Percentiles rank a stretch among this genome's conserved stretches.
These are phyloP conservation scores for Iris macrosiphon DNA, from an alignment of 106 monocot genomes.

Conservation along the genomic window DNA sequence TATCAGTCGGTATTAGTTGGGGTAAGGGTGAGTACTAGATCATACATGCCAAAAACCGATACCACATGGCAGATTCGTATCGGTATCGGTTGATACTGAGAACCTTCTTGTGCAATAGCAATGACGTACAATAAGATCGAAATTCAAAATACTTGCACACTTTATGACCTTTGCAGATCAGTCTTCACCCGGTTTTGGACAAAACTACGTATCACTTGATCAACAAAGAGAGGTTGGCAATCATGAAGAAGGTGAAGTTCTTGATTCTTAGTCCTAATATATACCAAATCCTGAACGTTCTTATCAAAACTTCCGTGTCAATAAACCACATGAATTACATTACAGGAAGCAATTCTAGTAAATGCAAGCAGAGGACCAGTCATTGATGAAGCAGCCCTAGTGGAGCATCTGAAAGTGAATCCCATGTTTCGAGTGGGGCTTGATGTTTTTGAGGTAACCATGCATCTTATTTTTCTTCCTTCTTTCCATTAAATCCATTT, in stretches of 20 bases:
- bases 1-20: too few relatives aligned
- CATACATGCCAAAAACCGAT: too few relatives aligned
- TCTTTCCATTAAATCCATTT: not conserved
- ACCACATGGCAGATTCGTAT: too few relatives aligned
- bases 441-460: slow-evolving; percentile 92
- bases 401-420: slow-evolving; percentile 91
- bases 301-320: not conserved
- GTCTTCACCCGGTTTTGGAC: slow-evolving; percentile 93
- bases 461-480: not conserved
- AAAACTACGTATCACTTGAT: slow-evolving; percentile 99
- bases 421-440: slow-evolving; percentile 98
- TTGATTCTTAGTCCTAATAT: not conserved
- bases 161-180: slow-evolving; percentile 50
- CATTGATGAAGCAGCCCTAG: slow-evolving; percentile 85
- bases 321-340: not conserved
- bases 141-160: too few relatives aligned
- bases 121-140: too few relatives aligned
- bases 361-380: slow-evolving; percentile 98
- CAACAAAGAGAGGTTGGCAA: slow-evolving; percentile 86
- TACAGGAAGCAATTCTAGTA: slow-evolving; percentile 92
- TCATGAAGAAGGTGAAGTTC: slow-evolving; percentile 86
- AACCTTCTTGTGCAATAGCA: too few relatives aligned
- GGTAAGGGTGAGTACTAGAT: too few relatives aligned
- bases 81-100: too few relatives aligned
- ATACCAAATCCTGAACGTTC: not conserved